These are phyloP conservation scores for Babjeviella inositovora DNA, from an alignment of 805 yeast genomes.

Conservation along the genomic window DNA sequence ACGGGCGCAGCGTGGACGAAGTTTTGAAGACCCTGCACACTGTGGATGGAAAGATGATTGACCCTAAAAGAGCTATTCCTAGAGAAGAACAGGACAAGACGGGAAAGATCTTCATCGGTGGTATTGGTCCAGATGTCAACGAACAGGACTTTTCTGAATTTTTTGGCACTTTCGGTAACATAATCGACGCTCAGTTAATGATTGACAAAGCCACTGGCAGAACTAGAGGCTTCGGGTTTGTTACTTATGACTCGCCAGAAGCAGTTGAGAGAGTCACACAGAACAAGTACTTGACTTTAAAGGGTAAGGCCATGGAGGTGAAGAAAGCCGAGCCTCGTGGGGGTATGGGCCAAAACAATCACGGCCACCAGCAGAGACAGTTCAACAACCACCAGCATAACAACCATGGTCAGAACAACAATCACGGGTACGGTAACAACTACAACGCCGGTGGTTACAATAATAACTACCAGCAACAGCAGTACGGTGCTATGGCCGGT, in stretches of 20 bases:
- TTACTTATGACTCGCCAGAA: slow-evolving; percentile 86
- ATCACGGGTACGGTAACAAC: slow-evolving; percentile 2
- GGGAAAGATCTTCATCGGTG: slow-evolving; percentile 95
- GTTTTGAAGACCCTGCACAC: slow-evolving; percentile 80
- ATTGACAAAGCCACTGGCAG: slow-evolving; percentile 94
- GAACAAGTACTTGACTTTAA: slow-evolving; percentile 66
- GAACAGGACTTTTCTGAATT: slow-evolving; percentile 80
- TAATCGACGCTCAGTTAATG: slow-evolving; percentile 94
- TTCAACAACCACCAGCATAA: slow-evolving; percentile 4
- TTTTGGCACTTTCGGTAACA: slow-evolving; percentile 77
- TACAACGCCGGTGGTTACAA: slow-evolving; percentile 4
- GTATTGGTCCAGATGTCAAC: slow-evolving; percentile 85
- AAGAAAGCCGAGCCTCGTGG: slow-evolving; percentile 76
- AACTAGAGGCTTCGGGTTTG: slow-evolving; percentile 94
- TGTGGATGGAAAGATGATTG: slow-evolving; percentile 90
- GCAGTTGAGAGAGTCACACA: slow-evolving; percentile 85
- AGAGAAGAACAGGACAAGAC: slow-evolving; percentile 94
- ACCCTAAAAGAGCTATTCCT: slow-evolving; percentile 95
- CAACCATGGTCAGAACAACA: slow-evolving; percentile 2
- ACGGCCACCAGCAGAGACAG: slow-evolving; percentile 10
- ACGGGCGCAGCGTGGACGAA: slow-evolving; percentile 68
- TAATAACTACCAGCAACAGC: slow-evolving; percentile 6
- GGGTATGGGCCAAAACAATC: slow-evolving; percentile 31
- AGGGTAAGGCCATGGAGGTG: slow-evolving; percentile 76
- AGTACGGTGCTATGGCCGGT: slow-evolving; percentile 12